Percentiles rank a stretch among this genome's conserved stretches.
Conservation (phyloP, 257 asterid genomes). For the Solanum arcanum region DNA sequence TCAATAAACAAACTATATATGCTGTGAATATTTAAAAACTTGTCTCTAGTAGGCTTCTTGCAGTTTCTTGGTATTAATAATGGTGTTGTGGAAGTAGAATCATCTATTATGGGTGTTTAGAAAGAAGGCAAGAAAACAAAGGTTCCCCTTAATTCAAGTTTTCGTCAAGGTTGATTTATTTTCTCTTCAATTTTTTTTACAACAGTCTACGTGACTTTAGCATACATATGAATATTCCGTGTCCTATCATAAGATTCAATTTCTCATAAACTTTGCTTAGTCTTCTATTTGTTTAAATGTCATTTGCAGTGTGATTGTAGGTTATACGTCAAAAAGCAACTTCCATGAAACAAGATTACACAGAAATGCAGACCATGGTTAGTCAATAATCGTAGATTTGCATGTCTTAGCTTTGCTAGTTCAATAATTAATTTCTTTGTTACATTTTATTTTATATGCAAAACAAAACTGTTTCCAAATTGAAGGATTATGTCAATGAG, state of each 20-base stretch:
- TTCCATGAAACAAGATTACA: conserved; percentile 91
- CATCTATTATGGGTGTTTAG: conserved; percentile 78
- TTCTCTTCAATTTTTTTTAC: background rate
- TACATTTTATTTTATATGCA: conserved; percentile 25
- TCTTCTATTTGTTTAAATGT: conserved; percentile 25
- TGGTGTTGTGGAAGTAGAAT: conserved; percentile 90
- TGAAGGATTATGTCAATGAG: conserved; percentile 97
- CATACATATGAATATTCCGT: background rate
- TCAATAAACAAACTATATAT: background rate
- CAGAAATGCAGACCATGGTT: conserved; percentile 78
- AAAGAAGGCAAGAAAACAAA: conserved; percentile 82
- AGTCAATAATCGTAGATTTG: conserved; percentile 18
- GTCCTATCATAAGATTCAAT: background rate
- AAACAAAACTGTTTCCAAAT: conserved; percentile 73
- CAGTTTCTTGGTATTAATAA: conserved; percentile 84
- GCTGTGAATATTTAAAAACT: conserved; percentile 18
- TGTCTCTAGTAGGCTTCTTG: conserved; percentile 38
- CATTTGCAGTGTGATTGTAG: conserved; percentile 50
- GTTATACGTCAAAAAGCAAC: conserved; percentile 96
- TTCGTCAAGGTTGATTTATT: conserved; percentile 79
- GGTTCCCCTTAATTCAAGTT: conserved; percentile 90
- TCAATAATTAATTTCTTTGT: background rate
- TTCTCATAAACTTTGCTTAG: background rate
- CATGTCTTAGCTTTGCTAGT: conserved; percentile 3
- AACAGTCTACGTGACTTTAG: background rate